Base-by-base conservation (phyloP, 139 green algal species). In the Marvania coccoides region DNA sequence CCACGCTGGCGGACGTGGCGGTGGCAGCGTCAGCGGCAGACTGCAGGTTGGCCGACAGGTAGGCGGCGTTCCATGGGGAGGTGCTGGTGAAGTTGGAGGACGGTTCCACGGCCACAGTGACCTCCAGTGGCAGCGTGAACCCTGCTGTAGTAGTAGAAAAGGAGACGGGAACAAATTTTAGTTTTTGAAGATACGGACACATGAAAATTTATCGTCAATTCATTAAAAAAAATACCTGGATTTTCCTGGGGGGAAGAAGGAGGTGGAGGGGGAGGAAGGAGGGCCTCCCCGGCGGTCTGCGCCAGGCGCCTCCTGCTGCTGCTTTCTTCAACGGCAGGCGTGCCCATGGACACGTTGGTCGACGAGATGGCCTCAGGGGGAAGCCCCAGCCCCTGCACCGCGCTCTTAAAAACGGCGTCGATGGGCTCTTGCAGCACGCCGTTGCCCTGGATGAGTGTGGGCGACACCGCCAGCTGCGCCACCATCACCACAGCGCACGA, bases 401-500 rank as follows among this genome's bases (percentile, higher is more conserved):
- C 34, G 13, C 33, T 12, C 36, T 54, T 5, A 13, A 66, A 55
- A 45, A 28, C 54, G 5, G 37, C 14, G 12, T 48, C 24, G 19
- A 66, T 36, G 13, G 35, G 15, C 6, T 38, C 69, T 23, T 72
- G 40, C n/a, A 63, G 38, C 4, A 76, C 26, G 15, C 33, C 63
- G 23, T 55, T 24, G 4, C 36, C 59, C 8, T 47, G 23, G 6
- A 81, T 33, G 13, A 61, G 38, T 28, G 29, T 19, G 19, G 45
- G 14, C 6, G 47, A 24, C 3, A 70, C 58, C 23, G 55, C n/a
- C 13, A 83, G 29, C 28, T 66, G 7, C 29, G 80, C 51, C 29
- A 47, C 24, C 29, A 84, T 38, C 4, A 53, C 30, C 26, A 81
- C 33, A 3, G 61, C 26, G 35, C 79, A 82, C 26, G 72, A 72